Evolutionary conservation across 192 early-diverging fungal genomes (phyloP).

Genomic region (Linderina pennispora): DNA sequence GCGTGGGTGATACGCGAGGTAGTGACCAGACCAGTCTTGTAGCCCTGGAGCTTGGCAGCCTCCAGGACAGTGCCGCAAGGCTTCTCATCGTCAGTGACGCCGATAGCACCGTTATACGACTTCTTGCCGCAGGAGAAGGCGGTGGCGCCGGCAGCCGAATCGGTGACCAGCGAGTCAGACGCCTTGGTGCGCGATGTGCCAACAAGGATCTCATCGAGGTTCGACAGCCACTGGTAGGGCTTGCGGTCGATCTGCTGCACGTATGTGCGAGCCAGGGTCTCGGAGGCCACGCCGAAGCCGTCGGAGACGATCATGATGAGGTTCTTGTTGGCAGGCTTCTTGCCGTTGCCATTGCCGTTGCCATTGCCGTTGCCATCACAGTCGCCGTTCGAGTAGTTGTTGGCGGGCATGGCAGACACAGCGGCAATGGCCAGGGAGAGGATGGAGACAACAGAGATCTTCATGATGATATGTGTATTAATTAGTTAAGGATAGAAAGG

Average conservation of each 20-base stretch:
- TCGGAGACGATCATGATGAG: conserved; percentile 82
- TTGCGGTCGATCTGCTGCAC: conserved; percentile 51
- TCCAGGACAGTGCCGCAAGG: background rate
- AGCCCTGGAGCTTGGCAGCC: background rate
- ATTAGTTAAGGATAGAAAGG: background rate
- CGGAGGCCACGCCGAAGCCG: conserved; percentile 82
- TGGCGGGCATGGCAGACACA: background rate
- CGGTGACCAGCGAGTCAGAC: background rate
- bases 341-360: background rate
- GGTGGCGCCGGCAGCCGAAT: background rate
- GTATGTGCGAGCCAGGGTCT: conserved; percentile 67
- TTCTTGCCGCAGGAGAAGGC: background rate
- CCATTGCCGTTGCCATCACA: no score
- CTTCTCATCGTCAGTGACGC: background rate
- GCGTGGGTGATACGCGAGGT: background rate
- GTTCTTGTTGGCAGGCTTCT: conserved; percentile 23
- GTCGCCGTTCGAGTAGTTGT: no score
- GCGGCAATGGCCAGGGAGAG: background rate
- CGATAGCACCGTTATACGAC: background rate
- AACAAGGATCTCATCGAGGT: conserved; percentile 56
- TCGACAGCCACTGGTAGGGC: conserved; percentile 51
- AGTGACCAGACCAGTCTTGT: background rate
- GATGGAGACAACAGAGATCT: background rate
- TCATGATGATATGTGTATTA: background rate
- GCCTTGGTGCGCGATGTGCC: conserved; percentile 60